phyloP scores from a whole-genome alignment of 2,329 filamentous ascomycete species.

The Nemania diffusa region DNA sequence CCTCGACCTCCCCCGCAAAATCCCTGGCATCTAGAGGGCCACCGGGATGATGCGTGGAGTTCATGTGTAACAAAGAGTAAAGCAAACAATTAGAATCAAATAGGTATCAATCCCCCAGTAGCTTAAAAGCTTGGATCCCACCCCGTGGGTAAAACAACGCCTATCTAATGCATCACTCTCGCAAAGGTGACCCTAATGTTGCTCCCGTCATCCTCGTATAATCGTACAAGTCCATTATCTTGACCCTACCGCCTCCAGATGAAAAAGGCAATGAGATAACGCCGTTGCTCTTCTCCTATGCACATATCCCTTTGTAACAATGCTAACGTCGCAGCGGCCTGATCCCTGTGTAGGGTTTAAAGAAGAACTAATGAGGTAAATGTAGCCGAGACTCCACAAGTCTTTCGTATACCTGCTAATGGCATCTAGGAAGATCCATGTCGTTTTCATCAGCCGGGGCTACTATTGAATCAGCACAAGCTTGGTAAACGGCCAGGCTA shows the following conservation, averaged over 20 bases:
- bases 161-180: slow-evolving; percentile 45
- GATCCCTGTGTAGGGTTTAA: background rate
- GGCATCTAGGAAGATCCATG: background rate
- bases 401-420: slow-evolving; percentile 5
- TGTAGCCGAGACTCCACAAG: background rate
- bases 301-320: slow-evolving; percentile 9
- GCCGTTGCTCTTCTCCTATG: slow-evolving; percentile 26
- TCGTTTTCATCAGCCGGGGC: background rate
- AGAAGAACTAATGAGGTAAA: background rate
- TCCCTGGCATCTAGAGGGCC: background rate
- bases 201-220: slow-evolving; percentile 12
- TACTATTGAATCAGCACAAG: background rate
- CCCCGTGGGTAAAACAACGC: slow-evolving; percentile 36
- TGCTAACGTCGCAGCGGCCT: slow-evolving; percentile 1
- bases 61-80: background rate
- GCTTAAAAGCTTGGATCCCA: slow-evolving; percentile 1
- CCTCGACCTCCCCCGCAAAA: too few species aligned
- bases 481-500: slow-evolving; percentile 27
- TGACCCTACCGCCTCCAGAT: background rate
- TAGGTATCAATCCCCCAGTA: slow-evolving; percentile 25
- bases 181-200: slow-evolving; percentile 16
- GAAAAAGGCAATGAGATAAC: slow-evolving; percentile 18
- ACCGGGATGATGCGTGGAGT: background rate
- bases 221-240: slow-evolving; percentile 31
- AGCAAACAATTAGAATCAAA: slow-evolving; percentile 4